A percentile compares a stretch with the other conserved stretches of the same genome.
phyloP scores from a whole-genome alignment of 257 asterid genomes.

The Nicotiana noctiflora region DNA sequence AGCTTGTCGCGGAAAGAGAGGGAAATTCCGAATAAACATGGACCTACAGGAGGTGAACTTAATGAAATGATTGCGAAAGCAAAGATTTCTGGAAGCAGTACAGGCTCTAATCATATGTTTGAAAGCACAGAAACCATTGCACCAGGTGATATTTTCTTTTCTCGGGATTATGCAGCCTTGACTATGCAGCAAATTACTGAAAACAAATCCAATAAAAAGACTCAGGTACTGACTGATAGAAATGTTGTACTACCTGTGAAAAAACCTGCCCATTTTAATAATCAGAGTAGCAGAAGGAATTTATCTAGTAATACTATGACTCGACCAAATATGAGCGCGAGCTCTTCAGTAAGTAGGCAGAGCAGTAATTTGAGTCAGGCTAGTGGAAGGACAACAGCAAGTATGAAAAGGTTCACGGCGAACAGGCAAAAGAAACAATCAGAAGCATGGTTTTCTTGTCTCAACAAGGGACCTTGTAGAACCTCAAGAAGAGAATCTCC shows the following conservation, averaged over 20 bases:
- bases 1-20: conserved; percentile 20
- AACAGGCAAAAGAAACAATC: conserved; percentile 46
- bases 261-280: conserved; percentile 15
- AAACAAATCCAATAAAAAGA: conserved; percentile 21
- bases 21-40: conserved; percentile 21
- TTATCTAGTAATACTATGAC: conserved; percentile 11
- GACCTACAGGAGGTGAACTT: conserved; percentile 54
- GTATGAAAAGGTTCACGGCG: conserved; percentile 41
- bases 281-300: conserved; percentile 8
- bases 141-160: conserved; percentile 67
- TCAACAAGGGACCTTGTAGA: conserved; percentile 62
- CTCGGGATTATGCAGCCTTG: conserved; percentile 28
- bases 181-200: conserved; percentile 19
- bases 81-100: conserved; percentile 28
- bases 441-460: conserved; percentile 65
- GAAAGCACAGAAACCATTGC: conserved; percentile 60
- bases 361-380: conserved; percentile 40
- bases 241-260: conserved; percentile 16
- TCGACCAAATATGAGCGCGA: conserved; percentile 24
- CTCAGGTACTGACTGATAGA: conserved; percentile 24
- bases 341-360: conserved; percentile 41
- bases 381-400: conserved; percentile 51
- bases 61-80: conserved; percentile 60
- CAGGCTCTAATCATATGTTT: conserved; percentile 14
- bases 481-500: conserved; percentile 43